Evolutionary conservation across 495 filamentous ascomycete species (phyloP), one percentile per base, ranked within the genome.

Genomic region (Rostrohypoxylon terebratum): DNA sequence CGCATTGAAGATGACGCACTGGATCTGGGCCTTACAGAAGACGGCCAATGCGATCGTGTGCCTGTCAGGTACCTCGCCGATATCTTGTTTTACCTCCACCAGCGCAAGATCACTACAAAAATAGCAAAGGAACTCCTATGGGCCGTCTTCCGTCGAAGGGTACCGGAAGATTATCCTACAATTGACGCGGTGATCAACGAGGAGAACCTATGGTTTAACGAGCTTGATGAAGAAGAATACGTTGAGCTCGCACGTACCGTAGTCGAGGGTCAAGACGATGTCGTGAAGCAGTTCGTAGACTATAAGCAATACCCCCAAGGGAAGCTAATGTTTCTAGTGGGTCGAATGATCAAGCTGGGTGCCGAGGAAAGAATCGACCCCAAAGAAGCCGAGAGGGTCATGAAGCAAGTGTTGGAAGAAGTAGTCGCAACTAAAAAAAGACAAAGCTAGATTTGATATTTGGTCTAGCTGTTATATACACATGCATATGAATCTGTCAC

Each of bases 241-340:
- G 70, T 81, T 1, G 78, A 77, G 2, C 71, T 95, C 33, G 89
- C 89, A 0, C 75, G 82, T 44, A 48, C 69, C 14, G 80, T 88
- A 0, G 63, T 90, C 16, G 81, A 82, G 7, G 84, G 79, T 18
- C 80, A 83, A 53, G 76, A 87, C 58, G 91, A 89, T 59, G 87
- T 94, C 69, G 83, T 96, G 48, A 82, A 84, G 72, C 88, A 93
- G 74, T 92, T 97, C 68, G 78, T 87, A 55, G 87, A 90, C 72
- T 87, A 88, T 33, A 88, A 91, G 61, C 75, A 81, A 28, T 84
- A 88, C 55, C 83, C 79, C 4, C 82, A 86, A 54, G 91, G 91
- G 2, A 97, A 97, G 80, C 79, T 96, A 31, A 91, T 90, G 74
- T 98, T 90, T 80, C 89, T 98, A 69, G 90, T 99, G 4, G 96